These are phyloP conservation scores for Neurospora discreta DNA, from an alignment of 495 filamentous ascomycete species.

Conservation along the genomic window DNA sequence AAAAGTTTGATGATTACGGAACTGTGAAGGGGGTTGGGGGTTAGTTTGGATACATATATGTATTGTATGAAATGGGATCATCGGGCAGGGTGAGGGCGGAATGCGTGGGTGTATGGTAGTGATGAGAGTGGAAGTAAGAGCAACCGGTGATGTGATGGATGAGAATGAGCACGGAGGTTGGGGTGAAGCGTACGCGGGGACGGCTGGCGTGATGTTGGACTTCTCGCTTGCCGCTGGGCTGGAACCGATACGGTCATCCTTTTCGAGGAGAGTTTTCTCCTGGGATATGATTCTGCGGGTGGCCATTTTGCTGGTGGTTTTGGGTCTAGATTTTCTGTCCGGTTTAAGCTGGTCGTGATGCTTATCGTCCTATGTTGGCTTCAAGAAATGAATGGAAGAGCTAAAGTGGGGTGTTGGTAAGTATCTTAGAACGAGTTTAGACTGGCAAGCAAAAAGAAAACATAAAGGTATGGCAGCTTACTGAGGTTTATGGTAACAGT, in stretches of 20 bases:
- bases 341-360: background rate
- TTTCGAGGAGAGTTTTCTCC: slow-evolving; percentile 42
- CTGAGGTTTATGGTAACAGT: too few species aligned
- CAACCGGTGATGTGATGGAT: background rate
- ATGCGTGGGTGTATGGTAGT: background rate
- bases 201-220: slow-evolving; percentile 50
- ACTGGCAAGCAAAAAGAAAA: background rate
- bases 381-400: background rate
- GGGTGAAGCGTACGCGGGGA: slow-evolving; percentile 52
- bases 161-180: background rate
- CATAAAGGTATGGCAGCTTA: background rate
- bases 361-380: background rate
- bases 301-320: slow-evolving; percentile 35
- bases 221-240: slow-evolving; percentile 27
- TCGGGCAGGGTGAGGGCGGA: background rate
- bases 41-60: background rate
- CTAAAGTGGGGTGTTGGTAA: background rate
- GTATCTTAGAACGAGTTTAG: background rate
- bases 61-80: background rate
- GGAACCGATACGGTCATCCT: slow-evolving; percentile 36
- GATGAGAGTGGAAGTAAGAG: background rate
- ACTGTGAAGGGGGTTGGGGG: slow-evolving; percentile 33
- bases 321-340: background rate
- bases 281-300: slow-evolving; percentile 44
- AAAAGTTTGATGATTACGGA: slow-evolving; percentile 83